Evolutionary conservation across 148 eudicot genomes (phyloP).

Genomic region (Camellia japonica): DNA sequence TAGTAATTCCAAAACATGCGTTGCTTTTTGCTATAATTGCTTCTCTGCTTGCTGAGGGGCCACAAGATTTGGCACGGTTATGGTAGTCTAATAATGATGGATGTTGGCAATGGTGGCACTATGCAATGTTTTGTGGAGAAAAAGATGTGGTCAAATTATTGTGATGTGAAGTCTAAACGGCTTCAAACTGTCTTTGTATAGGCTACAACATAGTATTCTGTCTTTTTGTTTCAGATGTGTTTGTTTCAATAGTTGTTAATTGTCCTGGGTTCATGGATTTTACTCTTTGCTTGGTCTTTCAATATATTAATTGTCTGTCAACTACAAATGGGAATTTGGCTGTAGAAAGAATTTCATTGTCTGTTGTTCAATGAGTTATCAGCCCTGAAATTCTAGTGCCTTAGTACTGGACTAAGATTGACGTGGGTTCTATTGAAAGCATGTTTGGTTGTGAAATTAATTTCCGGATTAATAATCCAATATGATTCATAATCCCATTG

Average conservation of each 20-base stretch:
- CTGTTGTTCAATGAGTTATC: no score
- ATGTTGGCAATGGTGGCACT: background rate
- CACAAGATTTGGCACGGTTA: background rate
- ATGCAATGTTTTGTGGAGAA: no score
- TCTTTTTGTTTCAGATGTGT: no score
- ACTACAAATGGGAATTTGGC: background rate
- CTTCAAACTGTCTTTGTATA: background rate
- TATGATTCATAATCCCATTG: no score
- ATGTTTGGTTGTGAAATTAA: no score
- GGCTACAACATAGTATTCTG: background rate
- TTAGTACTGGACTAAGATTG: no score
- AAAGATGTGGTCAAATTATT: background rate
- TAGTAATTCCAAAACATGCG: no score
- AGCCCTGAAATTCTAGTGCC: no score
- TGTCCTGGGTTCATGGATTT: background rate
- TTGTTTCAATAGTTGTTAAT: background rate
- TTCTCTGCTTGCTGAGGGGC: background rate
- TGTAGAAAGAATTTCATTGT: no score
- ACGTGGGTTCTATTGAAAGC: no score
- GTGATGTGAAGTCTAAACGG: background rate
- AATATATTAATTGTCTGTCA: background rate
- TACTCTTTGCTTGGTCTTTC: background rate
- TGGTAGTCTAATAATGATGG: background rate
- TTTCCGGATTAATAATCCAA: no score
- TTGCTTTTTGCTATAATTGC: background rate